Percentiles rank a stretch among this genome's conserved stretches.
Conservation (phyloP, 2,329 filamentous ascomycete genomes). For the Cercospora sojina region DNA sequence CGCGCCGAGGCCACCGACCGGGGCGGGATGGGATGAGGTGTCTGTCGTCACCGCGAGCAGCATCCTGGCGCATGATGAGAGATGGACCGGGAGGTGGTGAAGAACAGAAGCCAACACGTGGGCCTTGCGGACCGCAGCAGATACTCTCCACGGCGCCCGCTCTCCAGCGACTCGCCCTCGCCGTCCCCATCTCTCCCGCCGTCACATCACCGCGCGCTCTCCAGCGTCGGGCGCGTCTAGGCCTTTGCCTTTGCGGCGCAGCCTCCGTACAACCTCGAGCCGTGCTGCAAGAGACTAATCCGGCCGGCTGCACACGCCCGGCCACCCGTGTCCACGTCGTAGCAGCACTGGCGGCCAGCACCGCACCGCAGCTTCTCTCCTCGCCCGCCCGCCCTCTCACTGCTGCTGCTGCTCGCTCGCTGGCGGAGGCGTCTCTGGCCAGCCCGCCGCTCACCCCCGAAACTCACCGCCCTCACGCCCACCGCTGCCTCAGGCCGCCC, state of each 20-base stretch:
- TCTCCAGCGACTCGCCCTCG: neutral
- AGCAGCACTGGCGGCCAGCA: neutral
- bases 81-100: neutral
- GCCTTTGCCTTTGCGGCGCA: neutral
- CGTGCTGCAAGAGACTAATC: neutral
- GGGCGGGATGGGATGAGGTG: neutral
- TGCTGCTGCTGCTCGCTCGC: neutral
- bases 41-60: slow-evolving; percentile 1
- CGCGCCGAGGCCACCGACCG: neutral
- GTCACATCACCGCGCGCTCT: neutral
- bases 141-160: neutral
- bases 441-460: neutral
- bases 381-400: neutral
- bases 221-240: neutral
- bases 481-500: neutral
- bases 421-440: neutral
- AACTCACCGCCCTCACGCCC: neutral
- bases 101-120: slow-evolving; percentile 4
- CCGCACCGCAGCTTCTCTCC: neutral
- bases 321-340: neutral
- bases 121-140: neutral
- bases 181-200: neutral
- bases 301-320: slow-evolving; percentile 2
- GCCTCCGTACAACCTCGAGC: neutral
- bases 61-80: neutral